Percentiles rank a stretch among this genome's conserved stretches.
Evolutionary conservation across 768 basidiomycete genomes (phyloP).

Genomic region (Pluteus cervinus): DNA sequence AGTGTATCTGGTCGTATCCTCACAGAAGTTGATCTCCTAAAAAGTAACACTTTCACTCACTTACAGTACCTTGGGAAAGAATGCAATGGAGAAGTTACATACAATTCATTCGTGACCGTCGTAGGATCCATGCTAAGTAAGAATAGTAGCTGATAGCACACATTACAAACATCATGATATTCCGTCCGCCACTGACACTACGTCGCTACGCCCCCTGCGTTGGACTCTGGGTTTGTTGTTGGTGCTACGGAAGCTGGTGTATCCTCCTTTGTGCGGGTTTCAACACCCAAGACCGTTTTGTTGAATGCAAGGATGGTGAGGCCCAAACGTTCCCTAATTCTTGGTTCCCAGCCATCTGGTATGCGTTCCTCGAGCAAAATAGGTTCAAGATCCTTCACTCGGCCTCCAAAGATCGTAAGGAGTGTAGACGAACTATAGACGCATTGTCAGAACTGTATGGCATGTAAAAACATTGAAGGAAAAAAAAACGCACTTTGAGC

Average conservation of each 20-base stretch:
- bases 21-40: too few species aligned
- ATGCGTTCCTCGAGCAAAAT: conserved; percentile 67
- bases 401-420: conserved; percentile 61
- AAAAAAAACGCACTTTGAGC: conserved; percentile 32
- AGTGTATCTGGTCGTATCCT: too few species aligned
- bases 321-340: conserved; percentile 46
- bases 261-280: conserved; percentile 31
- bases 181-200: too few species aligned
- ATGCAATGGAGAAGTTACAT: too few species aligned
- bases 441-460: background rate
- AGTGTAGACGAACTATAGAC: conserved; percentile 51
- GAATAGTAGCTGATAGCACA: too few species aligned
- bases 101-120: too few species aligned
- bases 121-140: too few species aligned
- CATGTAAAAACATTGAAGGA: background rate
- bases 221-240: background rate
- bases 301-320: conserved; percentile 58
- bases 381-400: conserved; percentile 43
- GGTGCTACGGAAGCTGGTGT: conserved; percentile 5
- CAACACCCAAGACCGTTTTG: conserved; percentile 34
- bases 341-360: conserved; percentile 66
- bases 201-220: background rate
- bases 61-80: too few species aligned
- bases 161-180: too few species aligned
- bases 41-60: too few species aligned